Evolutionary conservation across 495 filamentous ascomycete genomes (phyloP), one percentile per base, ranked within the genome.

Genomic region (Hypomontagnella monticulosa): DNA sequence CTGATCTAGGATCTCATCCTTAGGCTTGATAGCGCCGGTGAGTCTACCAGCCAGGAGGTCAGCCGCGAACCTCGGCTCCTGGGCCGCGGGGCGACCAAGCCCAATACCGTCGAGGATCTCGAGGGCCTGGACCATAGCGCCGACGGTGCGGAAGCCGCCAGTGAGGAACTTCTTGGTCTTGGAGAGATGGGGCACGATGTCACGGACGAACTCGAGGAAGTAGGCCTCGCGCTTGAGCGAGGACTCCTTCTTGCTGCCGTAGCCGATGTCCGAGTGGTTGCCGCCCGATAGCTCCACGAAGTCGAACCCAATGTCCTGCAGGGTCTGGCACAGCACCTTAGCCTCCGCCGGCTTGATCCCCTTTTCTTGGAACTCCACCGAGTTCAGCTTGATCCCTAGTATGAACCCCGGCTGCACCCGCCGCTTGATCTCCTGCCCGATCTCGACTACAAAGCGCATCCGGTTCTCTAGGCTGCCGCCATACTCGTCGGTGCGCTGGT

Each of bases 201-300:
- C 56, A 15, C 85, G 76, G 0, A 86, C 85, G 61, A 87, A 88
- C 11, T 88, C 84, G 42, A 88, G 69, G 78, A 88, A 88, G 77
- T 87, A 87, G 14, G 83, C 78, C 66, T 89, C 86, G 9, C 87
- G 79, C 71, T 84, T 81, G 64, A 75, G 73, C 6, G 83, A 85
- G 14, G 74, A 80, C 41, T 87, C 83, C 14, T 80, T 75, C 72
- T 83, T 79, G 66, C 83, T 75, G 8, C 66, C 64, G 57, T 84
- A 85, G 1, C 76, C 83, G 4, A 86, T 53, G 2, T 74, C 68
- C 63, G 88, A 81, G 69, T 88, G 62, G 3, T 85, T 89, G 6
- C 86, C 87, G 43, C 87, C 86, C 5, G 78, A 82, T 2, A 89
- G 76, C 69, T 89, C 86, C n/a, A 88, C 82, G 67, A 84, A 89